These are phyloP conservation scores for Vickermania ingenoplastis DNA, from an alignment of 208 protist species.

Conservation along the genomic window DNA sequence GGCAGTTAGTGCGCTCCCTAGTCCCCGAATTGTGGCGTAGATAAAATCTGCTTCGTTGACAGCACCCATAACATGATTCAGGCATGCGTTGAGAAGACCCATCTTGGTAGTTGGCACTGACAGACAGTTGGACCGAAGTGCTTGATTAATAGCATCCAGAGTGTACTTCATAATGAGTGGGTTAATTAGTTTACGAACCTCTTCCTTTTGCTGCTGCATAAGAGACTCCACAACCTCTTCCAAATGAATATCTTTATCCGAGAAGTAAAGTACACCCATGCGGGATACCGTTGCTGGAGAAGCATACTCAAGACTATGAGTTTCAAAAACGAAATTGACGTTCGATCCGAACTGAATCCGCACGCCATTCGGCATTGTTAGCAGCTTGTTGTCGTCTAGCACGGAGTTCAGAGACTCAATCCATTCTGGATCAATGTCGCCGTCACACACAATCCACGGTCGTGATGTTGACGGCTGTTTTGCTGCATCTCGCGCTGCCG, in stretches of 20 bases:
- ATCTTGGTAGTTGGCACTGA: constrained; percentile 84
- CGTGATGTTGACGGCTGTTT: constrained; percentile 57
- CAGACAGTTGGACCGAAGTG: constrained; percentile 53
- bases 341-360: constrained; percentile 93
- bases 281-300: constrained; percentile 99
- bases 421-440: constrained; percentile 97
- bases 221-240: constrained; percentile 79
- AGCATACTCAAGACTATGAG: constrained; percentile 95
- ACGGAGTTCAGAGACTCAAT: constrained; percentile 99
- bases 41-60: constrained; percentile 68
- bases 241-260: constrained; percentile 89
- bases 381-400: constrained; percentile 97
- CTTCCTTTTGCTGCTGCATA: constrained; percentile 31
- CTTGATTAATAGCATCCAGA: constrained; percentile 65
- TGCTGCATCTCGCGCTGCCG: constrained; percentile 84
- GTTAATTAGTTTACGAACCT: constrained; percentile 25
- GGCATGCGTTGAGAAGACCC: constrained; percentile 81
- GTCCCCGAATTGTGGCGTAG: constrained; percentile 48
- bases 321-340: constrained; percentile 96
- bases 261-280: constrained; percentile 94
- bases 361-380: constrained; percentile 97
- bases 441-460: constrained; percentile 94
- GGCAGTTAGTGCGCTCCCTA: constrained; percentile 41
- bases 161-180: constrained; percentile 79
- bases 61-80: constrained; percentile 48